A percentile compares a stretch with the other conserved stretches of the same genome.
Conservation (phyloP, 2,329 filamentous ascomycete species). For the Exserohilum turcica region DNA sequence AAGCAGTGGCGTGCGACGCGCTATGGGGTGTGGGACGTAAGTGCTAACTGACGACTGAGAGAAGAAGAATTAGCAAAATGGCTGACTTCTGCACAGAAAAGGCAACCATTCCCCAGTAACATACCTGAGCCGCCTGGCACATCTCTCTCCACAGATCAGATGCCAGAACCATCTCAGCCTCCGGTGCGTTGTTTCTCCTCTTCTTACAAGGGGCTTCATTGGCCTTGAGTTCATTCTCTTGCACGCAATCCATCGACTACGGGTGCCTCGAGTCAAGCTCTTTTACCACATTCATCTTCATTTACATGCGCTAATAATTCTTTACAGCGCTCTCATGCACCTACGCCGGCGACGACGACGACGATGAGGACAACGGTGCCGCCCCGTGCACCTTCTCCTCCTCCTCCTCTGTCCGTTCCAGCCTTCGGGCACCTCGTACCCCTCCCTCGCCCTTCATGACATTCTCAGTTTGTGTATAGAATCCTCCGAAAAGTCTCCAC, state of each 20-base stretch:
- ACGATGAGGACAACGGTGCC: no score
- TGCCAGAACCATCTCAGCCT: not conserved
- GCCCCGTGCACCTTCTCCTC: slow-evolving; percentile 5
- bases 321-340: not conserved
- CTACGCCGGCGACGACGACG: not conserved
- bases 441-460: slow-evolving; percentile 13
- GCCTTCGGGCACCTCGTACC: slow-evolving; percentile 19
- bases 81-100: slow-evolving; percentile 2
- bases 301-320: not conserved
- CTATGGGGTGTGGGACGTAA: not conserved
- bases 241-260: not conserved
- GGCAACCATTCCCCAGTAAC: not conserved
- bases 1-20: not conserved
- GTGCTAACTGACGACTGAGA: not conserved
- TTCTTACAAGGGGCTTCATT: not conserved
- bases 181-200: not conserved
- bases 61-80: slow-evolving; percentile 2
- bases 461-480: slow-evolving; percentile 37
- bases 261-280: not conserved
- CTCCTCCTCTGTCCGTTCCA: slow-evolving; percentile 8
- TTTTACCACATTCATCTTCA: not conserved
- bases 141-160: not conserved
- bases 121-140: not conserved
- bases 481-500: slow-evolving; percentile 32
- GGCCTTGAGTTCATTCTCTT: not conserved